Evolutionary conservation across 139 green algal species (phyloP), one percentile per base, ranked within the genome.

Genomic region (Asterochloris sp.): DNA sequence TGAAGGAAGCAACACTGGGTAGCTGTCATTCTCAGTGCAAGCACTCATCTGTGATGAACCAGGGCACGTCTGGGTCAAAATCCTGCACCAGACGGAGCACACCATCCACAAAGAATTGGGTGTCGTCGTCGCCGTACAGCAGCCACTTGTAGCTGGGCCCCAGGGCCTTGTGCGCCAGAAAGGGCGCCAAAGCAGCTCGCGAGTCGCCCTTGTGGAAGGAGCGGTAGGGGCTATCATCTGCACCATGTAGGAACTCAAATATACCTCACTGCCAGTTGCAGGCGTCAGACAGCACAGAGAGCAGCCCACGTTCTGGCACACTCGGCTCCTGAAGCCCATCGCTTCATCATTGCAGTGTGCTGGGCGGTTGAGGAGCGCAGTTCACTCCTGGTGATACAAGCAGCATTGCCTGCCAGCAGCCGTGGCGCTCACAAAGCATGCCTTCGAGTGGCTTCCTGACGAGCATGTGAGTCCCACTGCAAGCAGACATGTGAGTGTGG

Each of bases 41-140:
- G 38, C 21, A 21, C 66, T 71, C 19, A 84, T 79, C 83, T 69
- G 84, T 85, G 75, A 88, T 80, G 73, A 88, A 88, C 62, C 83
- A 88, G 9, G 85, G 85, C 71, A 86, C 24, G 15, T 86, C 73
- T 21, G 85, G 82, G 54, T 88, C 82, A 68, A 88, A 81, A 29
- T 84, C 82, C 69, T 82, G 54, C 13, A 85, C 74, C 17, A 88
- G 69, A 24, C 69, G 29, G 28, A 76, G 27, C 0, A 79, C 71
- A 12, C 69, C 85, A 47, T 85, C 80, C 19, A 85, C 29, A 54
- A 86, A 86, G 78, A 86, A 88, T n/a, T 85, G 63, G 16, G 85
- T 88, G 76, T 88, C 85, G 67, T 88, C 85, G 73, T 88, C 85
- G 74, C 84, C 81, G 73, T 88, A 88, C 47, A 88, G 67, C 71